phyloP scores from a whole-genome alignment of 1,139 yeast genomes.

The Suhomyces kunorum region DNA sequence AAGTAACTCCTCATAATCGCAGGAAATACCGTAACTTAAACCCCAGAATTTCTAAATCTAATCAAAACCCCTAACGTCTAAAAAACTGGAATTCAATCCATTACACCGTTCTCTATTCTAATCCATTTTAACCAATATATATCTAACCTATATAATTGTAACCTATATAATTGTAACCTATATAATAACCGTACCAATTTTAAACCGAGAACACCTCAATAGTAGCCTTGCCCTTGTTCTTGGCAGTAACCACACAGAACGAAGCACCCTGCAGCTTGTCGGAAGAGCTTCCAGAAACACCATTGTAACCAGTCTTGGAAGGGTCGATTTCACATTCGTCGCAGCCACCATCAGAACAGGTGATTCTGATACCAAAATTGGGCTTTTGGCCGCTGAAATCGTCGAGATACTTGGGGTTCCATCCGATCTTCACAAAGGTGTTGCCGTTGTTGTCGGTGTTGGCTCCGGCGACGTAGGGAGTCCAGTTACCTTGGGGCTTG shows the following conservation, averaged over 20 bases:
- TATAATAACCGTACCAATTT: not conserved
- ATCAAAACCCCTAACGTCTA: not conserved
- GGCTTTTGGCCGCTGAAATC: constrained; percentile 59
- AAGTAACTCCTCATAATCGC: too few relatives aligned
- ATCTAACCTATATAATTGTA: not conserved
- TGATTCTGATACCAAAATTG: constrained; percentile 67
- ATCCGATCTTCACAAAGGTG: constrained; percentile 81
- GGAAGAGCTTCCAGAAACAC: constrained; percentile 43
- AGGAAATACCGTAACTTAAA: too few relatives aligned
- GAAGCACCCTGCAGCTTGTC: constrained; percentile 66
- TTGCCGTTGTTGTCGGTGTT: constrained; percentile 68
- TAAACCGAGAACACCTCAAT: constrained; percentile 61
- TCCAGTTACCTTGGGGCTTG: constrained; percentile 82
- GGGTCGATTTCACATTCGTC: constrained; percentile 81
- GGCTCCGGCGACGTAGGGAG: constrained; percentile 91
- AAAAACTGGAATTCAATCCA: not conserved
- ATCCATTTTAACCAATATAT: not conserved
- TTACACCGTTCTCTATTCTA: too few relatives aligned
- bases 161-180: not conserved
- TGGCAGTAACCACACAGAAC: constrained; percentile 82
- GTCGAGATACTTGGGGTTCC: constrained; percentile 85
- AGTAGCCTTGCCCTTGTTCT: constrained; percentile 60
- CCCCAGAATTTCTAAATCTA: too few relatives aligned
- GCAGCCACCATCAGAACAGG: constrained; percentile 69
- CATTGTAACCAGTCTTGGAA: constrained; percentile 55